Evolutionary conservation across 192 early-diverging fungal species (phyloP), one percentile per base, ranked within the genome.

Genomic region (Allomyces arbusculus): DNA sequence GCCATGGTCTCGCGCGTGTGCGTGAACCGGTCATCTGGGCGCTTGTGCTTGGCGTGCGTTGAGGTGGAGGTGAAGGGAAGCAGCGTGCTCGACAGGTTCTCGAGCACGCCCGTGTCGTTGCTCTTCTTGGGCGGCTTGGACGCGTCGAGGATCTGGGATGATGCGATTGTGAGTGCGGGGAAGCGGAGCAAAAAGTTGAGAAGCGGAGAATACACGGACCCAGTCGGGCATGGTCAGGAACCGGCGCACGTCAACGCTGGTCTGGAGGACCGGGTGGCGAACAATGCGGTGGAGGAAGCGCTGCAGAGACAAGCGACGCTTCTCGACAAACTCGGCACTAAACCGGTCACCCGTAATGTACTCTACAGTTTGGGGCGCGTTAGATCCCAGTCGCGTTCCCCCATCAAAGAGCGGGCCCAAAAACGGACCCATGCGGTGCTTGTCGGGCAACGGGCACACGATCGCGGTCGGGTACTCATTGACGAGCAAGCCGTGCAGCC

Each of bases 321-420:
- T 86, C 66, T 87, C 84, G 20, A 95, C 84, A 83, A 98, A 98
- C 44, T 97, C 92, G 9, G 80, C 73, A 69, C 86, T 85, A 75
- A 98, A 98, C 43, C 95, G 79, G 74, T 96, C 91, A 8, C 95
- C 95, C 23, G 90, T 95, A 22, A 98, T 76, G 69, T 95, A 98
- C 73, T 92, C 91, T 88, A 72, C 23, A 44, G 23, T 26, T n/a
- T 33, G 61, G 10, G 55, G 19, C 40, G 43, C 33, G 63, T 50
- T 26, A 8, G 10, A 24, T 6, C 24, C 24, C 19, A 2, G 16
- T 14, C 58, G 40, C 62, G 55, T 26, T 19, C 22, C 33, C 22
- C 19, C 58, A 65, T 20, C 9, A 61, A 44, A 61, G 58, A 62
- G 64, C 24, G 61, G 28, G 10, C 33, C 43, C n/a, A n/a, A 25